Conservation (phyloP, 352 stramenopile genomes). For the Phytopythium sindhum region DNA sequence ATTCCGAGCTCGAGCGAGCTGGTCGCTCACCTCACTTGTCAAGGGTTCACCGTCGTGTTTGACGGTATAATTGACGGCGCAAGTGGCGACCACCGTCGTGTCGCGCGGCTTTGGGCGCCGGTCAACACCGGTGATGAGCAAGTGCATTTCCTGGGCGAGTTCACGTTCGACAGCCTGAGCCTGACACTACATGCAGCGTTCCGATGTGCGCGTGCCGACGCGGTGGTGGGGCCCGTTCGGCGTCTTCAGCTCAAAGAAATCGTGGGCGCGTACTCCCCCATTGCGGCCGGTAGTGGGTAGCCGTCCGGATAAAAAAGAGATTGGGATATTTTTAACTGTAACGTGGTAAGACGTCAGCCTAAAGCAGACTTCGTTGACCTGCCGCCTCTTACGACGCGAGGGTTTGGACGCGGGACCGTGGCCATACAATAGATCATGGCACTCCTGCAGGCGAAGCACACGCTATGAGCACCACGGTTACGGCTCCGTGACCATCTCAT, state of each 20-base stretch:
- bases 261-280: constrained; percentile 54
- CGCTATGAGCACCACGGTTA: no score
- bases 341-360: no score
- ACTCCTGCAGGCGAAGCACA: no score
- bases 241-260: constrained; percentile 75
- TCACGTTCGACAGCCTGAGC: constrained; percentile 68
- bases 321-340: neutral
- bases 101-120: constrained; percentile 59
- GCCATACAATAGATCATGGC: no score
- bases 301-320: neutral
- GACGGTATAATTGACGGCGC: constrained; percentile 32
- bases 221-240: constrained; percentile 64
- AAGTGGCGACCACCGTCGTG: constrained; percentile 23
- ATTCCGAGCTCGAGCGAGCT: constrained; percentile 42
- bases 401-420: no score
- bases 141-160: constrained; percentile 61
- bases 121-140: constrained; percentile 10
- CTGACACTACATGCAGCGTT: constrained; percentile 66
- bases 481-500: no score
- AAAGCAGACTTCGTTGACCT: no score
- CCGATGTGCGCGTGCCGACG: constrained; percentile 44
- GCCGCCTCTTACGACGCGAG: no score
- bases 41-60: constrained; percentile 50
- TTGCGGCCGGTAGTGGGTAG: neutral
- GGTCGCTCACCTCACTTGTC: constrained; percentile 34